Base-by-base conservation (phyloP, 495 filamentous ascomycete species). In the Talaromyces stipitatus region DNA sequence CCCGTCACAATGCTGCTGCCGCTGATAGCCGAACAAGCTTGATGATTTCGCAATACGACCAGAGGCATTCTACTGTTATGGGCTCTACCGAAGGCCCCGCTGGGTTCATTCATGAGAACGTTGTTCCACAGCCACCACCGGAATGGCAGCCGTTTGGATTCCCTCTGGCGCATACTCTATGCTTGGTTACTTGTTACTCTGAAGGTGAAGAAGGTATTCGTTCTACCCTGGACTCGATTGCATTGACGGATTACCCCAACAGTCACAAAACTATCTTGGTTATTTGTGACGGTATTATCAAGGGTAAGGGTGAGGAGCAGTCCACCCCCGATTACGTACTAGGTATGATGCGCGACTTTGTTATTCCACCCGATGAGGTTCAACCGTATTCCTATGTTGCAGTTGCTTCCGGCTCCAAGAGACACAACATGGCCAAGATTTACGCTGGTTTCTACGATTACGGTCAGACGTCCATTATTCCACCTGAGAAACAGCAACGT, bases 371-470 rank as follows among this genome's bases (percentile, higher is more conserved):
- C 4, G 80, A 90, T 8, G 87, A 96, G 38, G 92, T 97, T 2
- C 78, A 87, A 56, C 79, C 89, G 0, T 97, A 90, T 73, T 96
- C 91, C 2, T 99, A 97, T 63, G 94, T 99, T 16, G 95, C 95
- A 2, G 95, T 99, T 4, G 91, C 95, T 14, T 91, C 88, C 62
- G 95, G 94, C 24, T 90, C 92, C 29, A 99, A 97, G 78, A 83
- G 95, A 55, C 95, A 97, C 81, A 97, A 97, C 71, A 97, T 97
- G 95, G 91, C 95, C 61, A 96, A 97, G 78, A 84, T 99, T 50
- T 97, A 97, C 68, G 85, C 92, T 48, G 94, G 94, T 43, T 97
- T 97, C 76, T 99, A 99, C 69, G 90, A 96, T 72, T 99, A 97
- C 62, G 95, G 95, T 56, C 75, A 82, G 16, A 79, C 86, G 57